Base-by-base conservation (phyloP, 352 stramenopile species). In the Pythium utonaiense region DNA sequence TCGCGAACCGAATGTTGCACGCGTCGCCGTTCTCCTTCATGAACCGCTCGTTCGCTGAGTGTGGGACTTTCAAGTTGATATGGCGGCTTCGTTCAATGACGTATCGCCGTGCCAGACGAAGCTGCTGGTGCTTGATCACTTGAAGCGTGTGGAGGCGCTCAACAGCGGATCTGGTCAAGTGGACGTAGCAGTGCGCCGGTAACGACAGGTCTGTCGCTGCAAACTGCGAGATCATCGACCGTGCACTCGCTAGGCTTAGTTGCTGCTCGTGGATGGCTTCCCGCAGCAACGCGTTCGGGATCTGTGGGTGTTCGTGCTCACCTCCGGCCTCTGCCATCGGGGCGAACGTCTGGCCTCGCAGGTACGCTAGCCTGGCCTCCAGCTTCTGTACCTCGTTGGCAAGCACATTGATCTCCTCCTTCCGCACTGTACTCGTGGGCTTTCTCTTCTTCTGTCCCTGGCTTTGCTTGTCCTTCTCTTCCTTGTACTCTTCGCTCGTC, bases 61-160 rank as follows among this genome's bases (percentile, higher is more conserved):
- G 75, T 6, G 72, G 67, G 10, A 70, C 67, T 3, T 58, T 64
- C 6, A 71, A 54, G 5, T 77, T 69, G 31, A 82, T 53, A 34
- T 83, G 80, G 24, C 68, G 75, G 22, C 67, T 76, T 12, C 78
- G 73, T 28, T 74, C 73, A n/a, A 73, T 66, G 27, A 85, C 42
- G n/a, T 80, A 69, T 24, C 70, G 68, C 14, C 38, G 42, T 16
- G 78, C 75, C 19, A 79, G 53, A 21, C 52, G 65, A 6, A 82
- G 65, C 44, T 82, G 74, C 38, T 74, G 69, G 6, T 65, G 58
- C 8, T 78, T 75, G 17, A 85, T 24, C 12, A 49, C 51, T 10
- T 59, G 31, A 3, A 88, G 71, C 3, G 53, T 70, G 34, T 66
- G 45, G 8, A 67, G 65, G 0, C 78, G 69, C 19, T 70, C 58